Base-by-base conservation (phyloP, 345 rosid genomes). In the Eutrema heterophyllum region DNA sequence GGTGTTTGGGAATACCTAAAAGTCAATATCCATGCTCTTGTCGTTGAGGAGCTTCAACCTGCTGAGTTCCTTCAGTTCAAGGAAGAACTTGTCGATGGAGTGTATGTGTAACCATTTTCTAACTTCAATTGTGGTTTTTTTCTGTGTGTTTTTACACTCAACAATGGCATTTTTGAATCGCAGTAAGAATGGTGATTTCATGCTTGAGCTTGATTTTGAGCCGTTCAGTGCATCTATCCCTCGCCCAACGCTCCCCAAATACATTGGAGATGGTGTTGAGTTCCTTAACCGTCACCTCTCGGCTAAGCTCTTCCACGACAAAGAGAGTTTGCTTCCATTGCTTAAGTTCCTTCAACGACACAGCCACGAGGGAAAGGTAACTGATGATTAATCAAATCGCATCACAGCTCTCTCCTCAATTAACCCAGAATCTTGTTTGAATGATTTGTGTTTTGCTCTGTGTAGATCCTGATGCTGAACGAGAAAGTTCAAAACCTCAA, bases 271-370 rank as follows among this genome's bases (percentile, higher is more conserved):
- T 70, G 98, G 98, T 21, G 97, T 94, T 32, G 96, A 94, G 84
- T 94, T 94, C 84, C 98, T 94, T 55, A 94, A 94, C 54, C 96
- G 97, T 53, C 98, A 94, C 74, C 96, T 94, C 40, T 93, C 98
- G 0, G 97, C 98, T 1, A 93, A 89, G 77, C 84, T 93, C 77
- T 93, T 91, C 84, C 98, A 93, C 78, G 96, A 91, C 86, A 93
- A 89, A 81, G 97, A 93, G 72, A 90, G 97, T 74, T 74, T 93
- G 92, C 97, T 83, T 73, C 98, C 94, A 1, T 78, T 93, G 58
- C 96, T 93, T 29, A 92, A 89, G 64, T 93, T 93, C 83, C 94
- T 93, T 78, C 86, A 78, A 38, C 83, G 83, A n/a, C 97, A 93
- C 74, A 85, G 89, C 80, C 86, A 85, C 80, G 70, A 83, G 83